These are phyloP conservation scores for Fragosphaeria purpurea DNA, from an alignment of 2,329 filamentous ascomycete species.

Conservation along the genomic window DNA sequence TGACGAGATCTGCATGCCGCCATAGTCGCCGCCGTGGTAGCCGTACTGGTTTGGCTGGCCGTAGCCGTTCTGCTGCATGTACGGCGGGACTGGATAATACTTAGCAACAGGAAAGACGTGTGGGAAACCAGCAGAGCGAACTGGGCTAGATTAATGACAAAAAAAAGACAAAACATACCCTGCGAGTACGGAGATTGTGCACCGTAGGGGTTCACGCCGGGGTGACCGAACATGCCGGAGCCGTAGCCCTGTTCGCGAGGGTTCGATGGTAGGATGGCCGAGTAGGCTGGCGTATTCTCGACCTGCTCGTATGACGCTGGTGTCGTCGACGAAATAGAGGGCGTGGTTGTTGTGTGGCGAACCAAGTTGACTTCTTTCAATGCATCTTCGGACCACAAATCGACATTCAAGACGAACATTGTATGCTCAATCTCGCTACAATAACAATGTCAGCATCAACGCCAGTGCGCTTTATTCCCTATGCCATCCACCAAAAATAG, in stretches of 20 bases:
- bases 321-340: conserved; percentile 73
- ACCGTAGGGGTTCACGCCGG: conserved; percentile 17
- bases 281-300: conserved; percentile 23
- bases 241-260: conserved; percentile 23
- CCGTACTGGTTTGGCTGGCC: conserved; percentile 23
- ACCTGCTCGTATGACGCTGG: conserved; percentile 63
- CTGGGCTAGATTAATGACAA: neutral
- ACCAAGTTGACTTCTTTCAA: conserved; percentile 56
- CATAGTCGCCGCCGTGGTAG: conserved; percentile 16
- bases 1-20: conserved; percentile 10
- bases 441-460: neutral
- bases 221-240: conserved; percentile 17
- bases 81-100: conserved; percentile 1
- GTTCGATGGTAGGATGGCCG: conserved; percentile 27
- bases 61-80: conserved; percentile 22
- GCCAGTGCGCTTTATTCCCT: too few relatives aligned
- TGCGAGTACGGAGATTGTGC: conserved; percentile 17
- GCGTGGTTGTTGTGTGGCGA: conserved; percentile 53
- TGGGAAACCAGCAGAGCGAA: too few relatives aligned
- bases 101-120: too few relatives aligned
- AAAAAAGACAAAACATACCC: conserved; percentile 4
- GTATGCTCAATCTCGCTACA: conserved; percentile 47
- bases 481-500: too few relatives aligned
- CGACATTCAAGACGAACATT: conserved; percentile 52
- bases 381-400: conserved; percentile 57